Conservation (phyloP, 306 rosid genomes). For the Sesbania bispinosa region DNA sequence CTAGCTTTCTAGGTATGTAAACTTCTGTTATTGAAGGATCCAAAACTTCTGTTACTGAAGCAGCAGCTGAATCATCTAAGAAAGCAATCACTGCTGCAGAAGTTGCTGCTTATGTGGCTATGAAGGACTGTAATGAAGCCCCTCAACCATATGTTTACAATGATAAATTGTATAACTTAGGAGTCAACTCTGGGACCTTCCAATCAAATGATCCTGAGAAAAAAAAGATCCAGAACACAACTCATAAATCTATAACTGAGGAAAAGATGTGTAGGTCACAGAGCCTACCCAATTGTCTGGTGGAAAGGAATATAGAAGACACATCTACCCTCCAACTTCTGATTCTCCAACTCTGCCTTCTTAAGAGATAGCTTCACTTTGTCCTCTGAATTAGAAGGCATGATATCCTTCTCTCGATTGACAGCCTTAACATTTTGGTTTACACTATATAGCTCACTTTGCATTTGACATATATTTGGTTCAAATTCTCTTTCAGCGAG, state of each 20-base stretch:
- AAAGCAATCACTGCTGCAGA: constrained; percentile 91
- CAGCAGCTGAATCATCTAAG: constrained; percentile 84
- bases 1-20: no score
- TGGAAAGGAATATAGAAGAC: constrained; percentile 52
- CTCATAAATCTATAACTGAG: constrained; percentile 28
- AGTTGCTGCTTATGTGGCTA: constrained; percentile 84
- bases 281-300: constrained; percentile 23
- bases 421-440: constrained; percentile 65
- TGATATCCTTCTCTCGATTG: constrained; percentile 53
- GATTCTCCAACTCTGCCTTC: constrained; percentile 58
- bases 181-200: constrained; percentile 15
- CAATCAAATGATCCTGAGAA: constrained; percentile 29
- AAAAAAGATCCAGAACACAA: constrained; percentile 22
- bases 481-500: constrained; percentile 77
- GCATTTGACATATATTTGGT: constrained; percentile 54
- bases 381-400: constrained; percentile 70
- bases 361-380: constrained; percentile 59
- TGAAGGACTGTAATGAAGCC: constrained; percentile 45
- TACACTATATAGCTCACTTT: constrained; percentile 48
- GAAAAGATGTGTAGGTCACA: constrained; percentile 35
- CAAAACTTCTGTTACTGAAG: constrained; percentile 74
- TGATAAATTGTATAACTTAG: constrained; percentile 9
- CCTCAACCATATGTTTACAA: constrained; percentile 30
- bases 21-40: constrained; percentile 56
- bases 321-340: constrained; percentile 62